A percentile compares a stretch with the other conserved stretches of the same genome.
Evolutionary conservation across 345 rosid species (phyloP).

Genomic region (Durio zibethinus): DNA sequence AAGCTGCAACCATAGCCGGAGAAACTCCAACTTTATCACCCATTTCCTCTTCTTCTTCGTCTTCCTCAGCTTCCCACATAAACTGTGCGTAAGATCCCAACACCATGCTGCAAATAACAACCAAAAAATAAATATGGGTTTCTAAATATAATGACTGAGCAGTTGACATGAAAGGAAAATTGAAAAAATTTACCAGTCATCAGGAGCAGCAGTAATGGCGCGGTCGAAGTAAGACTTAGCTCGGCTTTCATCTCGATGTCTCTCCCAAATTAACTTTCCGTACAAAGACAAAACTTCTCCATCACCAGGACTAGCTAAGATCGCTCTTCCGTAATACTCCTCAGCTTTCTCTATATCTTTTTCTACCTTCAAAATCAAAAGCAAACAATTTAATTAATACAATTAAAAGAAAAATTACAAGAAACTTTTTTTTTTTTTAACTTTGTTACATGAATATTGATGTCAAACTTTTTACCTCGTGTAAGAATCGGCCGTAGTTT

Average conservation of each 20-base stretch:
- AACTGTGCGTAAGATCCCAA: conserved; percentile 79
- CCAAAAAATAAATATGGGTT: background rate
- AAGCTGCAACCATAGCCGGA: conserved; percentile 39
- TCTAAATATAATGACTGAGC: background rate
- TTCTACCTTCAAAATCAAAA: conserved; percentile 46
- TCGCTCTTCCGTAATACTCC: conserved; percentile 76
- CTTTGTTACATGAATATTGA: background rate
- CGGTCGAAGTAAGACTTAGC: conserved; percentile 69
- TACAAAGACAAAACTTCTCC: conserved; percentile 71
- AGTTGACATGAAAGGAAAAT: background rate
- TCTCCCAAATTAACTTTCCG: conserved; percentile 80
- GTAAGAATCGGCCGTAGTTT: conserved; percentile 72
- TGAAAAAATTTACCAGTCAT: conserved; percentile 47
- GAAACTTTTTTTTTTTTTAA: background rate
- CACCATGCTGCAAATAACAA: conserved; percentile 48
- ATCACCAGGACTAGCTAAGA: conserved; percentile 71
- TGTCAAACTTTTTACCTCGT: conserved; percentile 48
- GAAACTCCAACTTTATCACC: conserved; percentile 9
- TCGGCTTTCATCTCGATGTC: conserved; percentile 47
- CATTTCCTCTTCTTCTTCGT: conserved; percentile 28
- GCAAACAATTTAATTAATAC: background rate
- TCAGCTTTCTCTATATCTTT: conserved; percentile 58
- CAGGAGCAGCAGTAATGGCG: conserved; percentile 63
- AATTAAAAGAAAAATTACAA: too few species aligned
- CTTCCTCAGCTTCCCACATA: conserved; percentile 90